These are phyloP conservation scores for Oxyria digyna DNA, from an alignment of 148 eudicot species.

Conservation along the genomic window DNA sequence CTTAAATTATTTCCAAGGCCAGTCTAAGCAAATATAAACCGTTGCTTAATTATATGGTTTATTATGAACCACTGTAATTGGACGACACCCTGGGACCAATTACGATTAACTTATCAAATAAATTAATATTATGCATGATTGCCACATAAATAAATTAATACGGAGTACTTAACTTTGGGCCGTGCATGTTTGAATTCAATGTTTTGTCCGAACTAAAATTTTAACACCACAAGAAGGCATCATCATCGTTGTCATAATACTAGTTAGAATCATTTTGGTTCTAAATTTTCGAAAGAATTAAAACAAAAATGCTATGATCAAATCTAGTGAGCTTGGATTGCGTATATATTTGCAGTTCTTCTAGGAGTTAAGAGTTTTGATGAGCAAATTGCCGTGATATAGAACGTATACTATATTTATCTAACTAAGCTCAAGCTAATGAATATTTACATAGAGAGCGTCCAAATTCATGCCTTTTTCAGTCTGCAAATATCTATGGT, in stretches of 20 bases:
- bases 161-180: no score
- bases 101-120: not conserved
- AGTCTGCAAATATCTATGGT: not conserved
- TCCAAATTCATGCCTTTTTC: not conserved
- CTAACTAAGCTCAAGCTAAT: not conserved
- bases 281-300: not conserved
- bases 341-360: no score
- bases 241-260: no score
- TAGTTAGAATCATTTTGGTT: not conserved
- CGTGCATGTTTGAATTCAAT: no score
- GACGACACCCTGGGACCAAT: not conserved
- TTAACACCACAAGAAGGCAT: no score
- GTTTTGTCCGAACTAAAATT: no score
- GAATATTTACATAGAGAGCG: not conserved
- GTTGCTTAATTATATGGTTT: slow-evolving; percentile 7
- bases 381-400: not conserved
- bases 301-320: no score
- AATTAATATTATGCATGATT: not conserved
- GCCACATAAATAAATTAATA: no score
- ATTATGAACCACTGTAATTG: not conserved
- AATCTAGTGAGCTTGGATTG: no score
- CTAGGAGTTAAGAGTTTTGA: no score
- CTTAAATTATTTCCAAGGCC: not conserved
- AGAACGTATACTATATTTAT: not conserved
- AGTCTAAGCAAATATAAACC: slow-evolving; percentile 3